Conservation (phyloP, 495 filamentous ascomycete genomes). For the Neurospora sp. region DNA sequence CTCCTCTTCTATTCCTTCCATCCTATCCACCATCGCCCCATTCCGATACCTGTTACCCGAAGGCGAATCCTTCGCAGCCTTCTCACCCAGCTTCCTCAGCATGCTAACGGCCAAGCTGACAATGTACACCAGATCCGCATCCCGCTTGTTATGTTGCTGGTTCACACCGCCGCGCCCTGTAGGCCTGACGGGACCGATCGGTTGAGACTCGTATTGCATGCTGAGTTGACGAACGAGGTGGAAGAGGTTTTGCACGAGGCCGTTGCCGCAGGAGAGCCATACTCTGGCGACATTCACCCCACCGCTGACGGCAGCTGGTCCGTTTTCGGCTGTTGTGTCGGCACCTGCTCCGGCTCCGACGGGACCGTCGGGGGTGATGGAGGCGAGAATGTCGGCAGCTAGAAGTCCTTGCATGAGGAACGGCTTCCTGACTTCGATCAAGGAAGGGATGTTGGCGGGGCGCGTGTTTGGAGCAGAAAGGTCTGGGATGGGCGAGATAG, state of each 20-base stretch:
- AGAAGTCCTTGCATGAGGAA: constrained; percentile 84
- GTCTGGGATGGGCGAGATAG: constrained; percentile 75
- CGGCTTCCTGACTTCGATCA: constrained; percentile 73
- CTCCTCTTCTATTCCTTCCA: neutral
- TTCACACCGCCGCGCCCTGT: constrained; percentile 18
- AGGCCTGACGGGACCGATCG: neutral
- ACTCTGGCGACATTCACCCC: constrained; percentile 46
- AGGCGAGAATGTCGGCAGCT: constrained; percentile 78
- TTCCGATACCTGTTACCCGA: neutral
- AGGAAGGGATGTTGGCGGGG: constrained; percentile 39
- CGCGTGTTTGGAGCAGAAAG: constrained; percentile 31
- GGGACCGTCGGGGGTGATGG: constrained; percentile 63
- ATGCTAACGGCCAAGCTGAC: constrained; percentile 61
- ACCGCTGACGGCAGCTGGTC: neutral
- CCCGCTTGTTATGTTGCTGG: constrained; percentile 25
- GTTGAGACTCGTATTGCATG: constrained; percentile 41
- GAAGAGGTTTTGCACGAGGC: constrained; percentile 72
- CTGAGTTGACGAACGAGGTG: constrained; percentile 61
- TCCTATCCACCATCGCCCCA: neutral
- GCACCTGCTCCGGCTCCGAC: constrained; percentile 18
- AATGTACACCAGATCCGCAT: constrained; percentile 46
- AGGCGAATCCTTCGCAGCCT: constrained; percentile 44
- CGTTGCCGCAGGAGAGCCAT: constrained; percentile 80
- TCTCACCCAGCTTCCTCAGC: constrained; percentile 59
- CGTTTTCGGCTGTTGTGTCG: neutral